A percentile compares a stretch with the other conserved stretches of the same genome.
phyloP scores from a whole-genome alignment of 2,329 filamentous ascomycete genomes.

The Colletotrichum abscissum region DNA sequence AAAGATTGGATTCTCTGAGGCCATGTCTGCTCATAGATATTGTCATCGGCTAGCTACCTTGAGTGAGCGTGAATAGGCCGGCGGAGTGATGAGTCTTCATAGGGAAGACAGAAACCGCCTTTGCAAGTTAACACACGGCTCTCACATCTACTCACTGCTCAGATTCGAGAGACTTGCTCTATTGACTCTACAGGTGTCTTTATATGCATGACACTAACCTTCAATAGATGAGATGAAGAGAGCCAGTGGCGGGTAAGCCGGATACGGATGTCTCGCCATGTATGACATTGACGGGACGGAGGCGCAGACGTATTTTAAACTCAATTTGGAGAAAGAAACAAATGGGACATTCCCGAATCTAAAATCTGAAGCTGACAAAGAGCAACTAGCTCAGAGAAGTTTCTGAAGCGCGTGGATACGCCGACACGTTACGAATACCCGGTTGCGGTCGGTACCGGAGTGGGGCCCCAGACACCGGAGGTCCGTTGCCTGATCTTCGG shows the following conservation, averaged over 20 bases:
- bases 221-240: slow-evolving; percentile 3
- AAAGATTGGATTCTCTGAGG: too few relatives aligned
- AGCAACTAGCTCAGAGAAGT: neutral
- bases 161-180: too few relatives aligned
- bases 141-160: neutral
- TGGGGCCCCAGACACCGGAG: slow-evolving; percentile 6
- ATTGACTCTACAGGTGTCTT: neutral
- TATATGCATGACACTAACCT: neutral
- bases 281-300: too few relatives aligned
- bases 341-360: neutral
- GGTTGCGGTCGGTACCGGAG: neutral
- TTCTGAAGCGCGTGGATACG: neutral
- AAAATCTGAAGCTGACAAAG: neutral
- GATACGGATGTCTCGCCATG: neutral
- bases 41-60: neutral
- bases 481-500: neutral
- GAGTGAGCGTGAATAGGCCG: neutral
- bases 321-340: neutral
- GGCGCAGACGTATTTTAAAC: neutral
- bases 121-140: too few relatives aligned
- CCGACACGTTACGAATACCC: neutral
- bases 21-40: too few relatives aligned
- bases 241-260: slow-evolving; percentile 1
- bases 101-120: too few relatives aligned
- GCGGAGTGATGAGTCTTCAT: too few relatives aligned